Evolutionary conservation across 1,284 basidiomycete genomes (phyloP).

Genomic region (Sanghuangporus weigelae): DNA sequence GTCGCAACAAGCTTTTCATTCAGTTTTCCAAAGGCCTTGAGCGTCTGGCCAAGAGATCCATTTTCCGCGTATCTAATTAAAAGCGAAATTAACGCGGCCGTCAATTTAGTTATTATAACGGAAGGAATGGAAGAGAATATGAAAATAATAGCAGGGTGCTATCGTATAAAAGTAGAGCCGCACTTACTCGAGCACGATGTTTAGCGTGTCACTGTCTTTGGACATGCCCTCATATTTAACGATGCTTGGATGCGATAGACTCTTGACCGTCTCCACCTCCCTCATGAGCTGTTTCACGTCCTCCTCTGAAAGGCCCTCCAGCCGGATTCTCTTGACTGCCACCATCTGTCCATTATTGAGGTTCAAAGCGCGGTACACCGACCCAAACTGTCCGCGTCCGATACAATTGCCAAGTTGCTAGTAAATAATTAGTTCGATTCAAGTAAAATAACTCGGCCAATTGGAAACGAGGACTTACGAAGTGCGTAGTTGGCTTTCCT

Average conservation of each 20-base stretch:
- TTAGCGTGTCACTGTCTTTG: constrained; percentile 81
- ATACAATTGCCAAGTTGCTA: constrained; percentile 96
- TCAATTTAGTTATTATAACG: neutral
- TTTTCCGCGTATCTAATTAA: constrained; percentile 44
- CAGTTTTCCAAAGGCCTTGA: constrained; percentile 48
- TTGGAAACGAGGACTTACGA: constrained; percentile 51
- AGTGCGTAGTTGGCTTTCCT: constrained; percentile 75
- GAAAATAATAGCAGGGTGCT: neutral
- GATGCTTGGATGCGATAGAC: constrained; percentile 86
- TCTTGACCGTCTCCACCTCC: constrained; percentile 88
- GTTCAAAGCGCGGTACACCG: constrained; percentile 91
- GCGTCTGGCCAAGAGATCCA: constrained; percentile 46
- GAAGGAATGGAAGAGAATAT: neutral
- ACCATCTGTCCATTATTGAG: constrained; percentile 91
- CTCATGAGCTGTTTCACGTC: constrained; percentile 84
- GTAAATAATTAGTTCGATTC: constrained; percentile 7
- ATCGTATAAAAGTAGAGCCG: constrained; percentile 9
- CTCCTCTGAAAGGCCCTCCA: constrained; percentile 82
- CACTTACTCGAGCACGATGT: constrained; percentile 87
- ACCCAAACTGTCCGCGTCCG: constrained; percentile 92
- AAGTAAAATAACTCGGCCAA: neutral
- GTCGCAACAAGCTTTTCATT: constrained; percentile 47
- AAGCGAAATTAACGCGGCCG: neutral
- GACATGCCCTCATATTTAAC: constrained; percentile 96
- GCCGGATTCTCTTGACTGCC: constrained; percentile 87